phyloP scores from a whole-genome alignment of 73 alveolate species.

The Paramecium octaurelia region DNA sequence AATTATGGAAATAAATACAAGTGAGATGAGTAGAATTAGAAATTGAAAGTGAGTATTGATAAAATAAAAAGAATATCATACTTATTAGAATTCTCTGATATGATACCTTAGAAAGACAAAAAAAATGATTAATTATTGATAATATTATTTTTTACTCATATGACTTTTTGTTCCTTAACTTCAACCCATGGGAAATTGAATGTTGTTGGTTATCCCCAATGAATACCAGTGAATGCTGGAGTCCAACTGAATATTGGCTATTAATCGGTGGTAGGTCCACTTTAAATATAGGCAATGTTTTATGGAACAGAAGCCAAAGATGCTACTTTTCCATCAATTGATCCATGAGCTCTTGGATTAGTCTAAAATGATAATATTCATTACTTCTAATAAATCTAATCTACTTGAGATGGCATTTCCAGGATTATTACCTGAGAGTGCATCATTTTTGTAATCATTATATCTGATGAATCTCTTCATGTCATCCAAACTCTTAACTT shows the following conservation, averaged over 20 bases:
- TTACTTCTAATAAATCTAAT: conserved; percentile 57
- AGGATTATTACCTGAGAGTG: conserved; percentile 59
- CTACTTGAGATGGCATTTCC: conserved; percentile 68
- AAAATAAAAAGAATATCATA: background rate
- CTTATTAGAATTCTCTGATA: too few relatives aligned
- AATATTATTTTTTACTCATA: background rate
- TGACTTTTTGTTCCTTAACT: background rate
- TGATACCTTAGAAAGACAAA: too few relatives aligned
- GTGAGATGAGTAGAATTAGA: background rate
- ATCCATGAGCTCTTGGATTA: conserved; percentile 62
- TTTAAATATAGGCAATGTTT: conserved; percentile 62
- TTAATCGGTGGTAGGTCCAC: conserved; percentile 70
- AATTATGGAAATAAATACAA: background rate
- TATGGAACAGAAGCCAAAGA: conserved; percentile 56
- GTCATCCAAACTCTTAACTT: conserved; percentile 65
- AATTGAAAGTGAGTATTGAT: background rate
- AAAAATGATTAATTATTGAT: background rate
- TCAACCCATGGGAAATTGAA: conserved; percentile 64
- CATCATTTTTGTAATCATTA: conserved; percentile 70
- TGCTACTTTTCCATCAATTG: conserved; percentile 70
- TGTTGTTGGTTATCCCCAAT: conserved; percentile 67
- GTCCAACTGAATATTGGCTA: conserved; percentile 56
- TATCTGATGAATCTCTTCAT: conserved; percentile 70
- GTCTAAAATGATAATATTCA: background rate
- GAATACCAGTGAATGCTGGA: conserved; percentile 58